These are phyloP conservation scores for Mrakia blollopis DNA, from an alignment of 768 basidiomycete species.

Conservation along the genomic window DNA sequence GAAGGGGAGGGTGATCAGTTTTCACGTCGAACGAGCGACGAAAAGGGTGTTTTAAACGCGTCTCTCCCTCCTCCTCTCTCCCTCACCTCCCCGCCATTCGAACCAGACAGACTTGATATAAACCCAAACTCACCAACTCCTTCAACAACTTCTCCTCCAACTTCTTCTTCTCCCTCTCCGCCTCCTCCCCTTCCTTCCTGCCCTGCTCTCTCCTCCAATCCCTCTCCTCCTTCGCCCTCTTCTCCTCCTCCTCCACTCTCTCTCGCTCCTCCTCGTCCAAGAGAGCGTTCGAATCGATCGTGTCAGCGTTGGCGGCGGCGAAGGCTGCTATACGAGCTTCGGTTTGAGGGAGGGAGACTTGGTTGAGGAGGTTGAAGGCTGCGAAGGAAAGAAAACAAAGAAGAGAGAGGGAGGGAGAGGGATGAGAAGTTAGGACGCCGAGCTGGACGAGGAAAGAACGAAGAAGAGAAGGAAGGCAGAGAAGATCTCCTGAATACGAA, in stretches of 20 bases:
- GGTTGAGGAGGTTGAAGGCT: conserved; percentile 95
- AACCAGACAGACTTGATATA: background rate
- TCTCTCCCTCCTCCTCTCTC: no score
- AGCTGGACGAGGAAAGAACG: conserved; percentile 37
- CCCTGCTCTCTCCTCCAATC: conserved; percentile 33
- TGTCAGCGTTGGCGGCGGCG: conserved; percentile 71
- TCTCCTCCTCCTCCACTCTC: conserved; percentile 62
- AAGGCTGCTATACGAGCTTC: conserved; percentile 76
- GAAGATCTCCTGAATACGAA: conserved; percentile 36
- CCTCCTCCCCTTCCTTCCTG: conserved; percentile 33
- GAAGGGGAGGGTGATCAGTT: conserved; percentile 5
- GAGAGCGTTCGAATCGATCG: conserved; percentile 65
- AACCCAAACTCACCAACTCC: conserved; percentile 57
- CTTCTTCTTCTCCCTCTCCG: conserved; percentile 49
- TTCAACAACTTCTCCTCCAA: conserved; percentile 70
- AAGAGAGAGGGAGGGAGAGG: background rate
- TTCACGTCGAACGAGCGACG: conserved; percentile 16
- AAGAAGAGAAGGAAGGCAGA: background rate
- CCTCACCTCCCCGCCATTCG: background rate
- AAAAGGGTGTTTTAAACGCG: background rate
- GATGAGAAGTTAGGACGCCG: conserved; percentile 11
- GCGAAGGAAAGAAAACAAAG: background rate
- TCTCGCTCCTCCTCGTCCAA: conserved; percentile 78
- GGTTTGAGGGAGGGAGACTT: conserved; percentile 70
- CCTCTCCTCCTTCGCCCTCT: conserved; percentile 66